Evolutionary conservation across 1,284 basidiomycete species (phyloP), one percentile per base, ranked within the genome.

Genomic region (Melampsora larici-populina): DNA sequence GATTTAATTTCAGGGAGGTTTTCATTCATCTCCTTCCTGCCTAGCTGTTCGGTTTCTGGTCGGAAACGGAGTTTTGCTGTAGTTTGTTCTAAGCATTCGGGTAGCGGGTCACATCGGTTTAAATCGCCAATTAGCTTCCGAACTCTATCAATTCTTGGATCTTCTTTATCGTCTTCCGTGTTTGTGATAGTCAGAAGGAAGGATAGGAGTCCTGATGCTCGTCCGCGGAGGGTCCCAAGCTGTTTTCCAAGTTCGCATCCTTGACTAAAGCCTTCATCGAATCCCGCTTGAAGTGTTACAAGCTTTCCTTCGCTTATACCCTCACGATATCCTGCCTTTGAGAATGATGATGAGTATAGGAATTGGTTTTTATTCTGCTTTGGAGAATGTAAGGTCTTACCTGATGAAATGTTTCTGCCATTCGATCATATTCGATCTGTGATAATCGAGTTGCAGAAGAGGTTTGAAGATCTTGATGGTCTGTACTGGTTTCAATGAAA

Each of bases 241-340:
- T 63, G 13, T 74, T 36, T 74, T n/a, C 72, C 72, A 29, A 62
- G 40, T 17, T 51, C 62, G 33, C 60, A 48, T 13, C 72, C 72
- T 24, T 15, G 43, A 24, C 29, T 26, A 74, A 51, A 74, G 3
- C 72, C 72, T 29, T 74, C 8, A 43, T 74, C 55, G 48, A 74
- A 74, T 66, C 72, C 72, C 55, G 63, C 46, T 65, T 74, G 72
- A 18, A 67, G 31, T 26, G 43, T 33, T 6, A 36, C 21, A 8
- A 51, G 46, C 51, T 74, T 74, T 11, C 71, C 72, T 26, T 58
- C 36, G 13, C 65, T 48, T 15, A 74, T 65, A 0, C 72, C 72
- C n/a, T 74, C 72, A 2, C 72, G 43, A 67, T 74, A 74, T n/a
- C 72, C 72, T 66, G 63, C 63, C 70, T 73, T 33, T 11, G n/a